These are phyloP conservation scores for Prunus fruticosa DNA, from an alignment of 306 rosid species.

Conservation along the genomic window DNA sequence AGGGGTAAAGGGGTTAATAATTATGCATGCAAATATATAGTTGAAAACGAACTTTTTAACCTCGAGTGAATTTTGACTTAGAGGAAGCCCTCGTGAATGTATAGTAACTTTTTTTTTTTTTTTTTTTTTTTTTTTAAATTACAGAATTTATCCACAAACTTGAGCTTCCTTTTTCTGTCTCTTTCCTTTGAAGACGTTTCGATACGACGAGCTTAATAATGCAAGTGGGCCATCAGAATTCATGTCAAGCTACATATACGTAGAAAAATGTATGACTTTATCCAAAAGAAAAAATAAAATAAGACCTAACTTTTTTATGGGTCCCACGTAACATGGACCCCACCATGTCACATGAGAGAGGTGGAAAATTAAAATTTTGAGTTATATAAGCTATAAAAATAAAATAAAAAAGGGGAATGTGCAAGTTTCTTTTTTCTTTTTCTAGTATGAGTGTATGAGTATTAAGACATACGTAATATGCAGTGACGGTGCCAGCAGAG, in stretches of 20 bases:
- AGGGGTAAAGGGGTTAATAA: too few relatives aligned
- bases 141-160: background rate
- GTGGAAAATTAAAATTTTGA: background rate
- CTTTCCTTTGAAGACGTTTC: background rate
- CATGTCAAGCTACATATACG: background rate
- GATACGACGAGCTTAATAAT: background rate
- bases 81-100: conserved; percentile 3
- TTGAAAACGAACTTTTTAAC: background rate
- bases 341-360: background rate
- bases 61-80: background rate
- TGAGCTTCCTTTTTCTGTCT: background rate
- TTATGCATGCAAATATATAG: background rate
- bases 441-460: background rate
- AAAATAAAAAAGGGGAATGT: background rate
- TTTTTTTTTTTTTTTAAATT: too few relatives aligned
- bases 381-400: too few relatives aligned
- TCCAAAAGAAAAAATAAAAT: background rate
- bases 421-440: background rate
- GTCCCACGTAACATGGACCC: too few relatives aligned
- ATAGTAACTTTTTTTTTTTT: background rate
- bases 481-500: conserved; percentile 88
- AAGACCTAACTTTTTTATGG: too few relatives aligned
- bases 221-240: background rate
- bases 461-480: conserved; percentile 45
- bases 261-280: background rate